These are phyloP conservation scores for Paramecium caudatum DNA, from an alignment of 73 alveolate genomes.

Conservation along the genomic window DNA sequence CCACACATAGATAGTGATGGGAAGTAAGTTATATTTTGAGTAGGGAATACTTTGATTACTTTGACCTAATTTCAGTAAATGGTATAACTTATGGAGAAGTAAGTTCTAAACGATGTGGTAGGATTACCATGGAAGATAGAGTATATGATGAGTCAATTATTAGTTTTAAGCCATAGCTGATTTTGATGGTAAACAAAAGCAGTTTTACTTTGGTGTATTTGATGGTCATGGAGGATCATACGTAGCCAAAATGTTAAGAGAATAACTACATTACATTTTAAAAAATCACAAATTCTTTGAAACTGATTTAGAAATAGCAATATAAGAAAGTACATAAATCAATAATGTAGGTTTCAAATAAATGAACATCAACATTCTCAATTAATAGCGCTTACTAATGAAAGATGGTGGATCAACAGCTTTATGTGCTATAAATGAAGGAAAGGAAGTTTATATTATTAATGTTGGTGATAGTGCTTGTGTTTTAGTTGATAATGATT, in stretches of 20 bases:
- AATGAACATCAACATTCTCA: conserved; percentile 9
- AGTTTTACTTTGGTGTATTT: conserved; percentile 51
- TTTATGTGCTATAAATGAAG: conserved; percentile 40
- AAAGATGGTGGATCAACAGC: conserved; percentile 78
- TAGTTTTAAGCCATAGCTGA: conserved; percentile 40
- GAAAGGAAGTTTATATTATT: conserved; percentile 27
- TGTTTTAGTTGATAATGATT: conserved; percentile 41
- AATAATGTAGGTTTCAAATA: not conserved
- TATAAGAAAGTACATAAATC: conserved; percentile 3
- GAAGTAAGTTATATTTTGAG: not conserved
- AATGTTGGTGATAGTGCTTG: conserved; percentile 73
- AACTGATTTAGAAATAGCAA: not conserved
- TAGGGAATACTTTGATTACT: conserved; percentile 43
- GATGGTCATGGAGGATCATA: conserved; percentile 63
- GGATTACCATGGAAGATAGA: conserved; percentile 72
- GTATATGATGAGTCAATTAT: not conserved
- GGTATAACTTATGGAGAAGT: conserved; percentile 40
- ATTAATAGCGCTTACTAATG: not conserved
- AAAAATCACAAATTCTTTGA: not conserved
- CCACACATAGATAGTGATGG: conserved; percentile 26
- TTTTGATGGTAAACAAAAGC: not conserved
- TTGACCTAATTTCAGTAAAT: not conserved
- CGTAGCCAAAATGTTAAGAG: not conserved
- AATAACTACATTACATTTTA: not conserved
- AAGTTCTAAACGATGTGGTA: conserved; percentile 55